Evolutionary conservation across 495 filamentous ascomycete genomes (phyloP), one percentile per base, ranked within the genome.

Genomic region (Elaphomyces granulatus): DNA sequence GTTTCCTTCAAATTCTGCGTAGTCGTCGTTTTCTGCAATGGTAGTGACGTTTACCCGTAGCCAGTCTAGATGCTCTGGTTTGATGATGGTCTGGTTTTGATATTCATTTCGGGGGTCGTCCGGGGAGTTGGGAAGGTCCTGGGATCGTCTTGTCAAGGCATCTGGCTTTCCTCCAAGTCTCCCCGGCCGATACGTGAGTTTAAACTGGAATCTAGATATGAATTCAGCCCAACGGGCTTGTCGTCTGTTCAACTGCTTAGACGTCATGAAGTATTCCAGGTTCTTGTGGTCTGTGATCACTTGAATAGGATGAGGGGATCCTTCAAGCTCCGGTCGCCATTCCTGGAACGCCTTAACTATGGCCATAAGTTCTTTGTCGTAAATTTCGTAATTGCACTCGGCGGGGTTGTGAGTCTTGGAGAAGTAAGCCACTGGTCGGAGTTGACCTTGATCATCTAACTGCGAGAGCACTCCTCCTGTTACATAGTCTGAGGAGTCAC

Each of bases 331-430:
- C 7, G 36, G 38, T 37, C 55, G 38, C 51, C 45, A 64, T 21
- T 48, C 17, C 16, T 59, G 32, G n/a, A 62, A 52, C 19, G 37
- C 38, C 36, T 30, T 26, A 2, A 59, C 53, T 12, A 55, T 53
- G 3, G 40, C 46, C 8, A 61, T 23, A 2, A 59, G 23, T 37
- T 53, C 50, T 31, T 57, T 52, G 30, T 62, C 36, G 15, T 59
- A 38, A n/a, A 60, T 57, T n/a, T 52, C 18, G 33, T 62, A 63
- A 28, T 63, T 61, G 0, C 23, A 14, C 37, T 65, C 52, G 0
- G 49, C 52, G 1, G 44, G 36, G 7, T 18, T 44, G 8, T 53
- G 37, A 15, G 44, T 56, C 20, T 44, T 50, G 0, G 48, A 61
- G 33, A 34, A 51, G 37, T 44, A 62, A 8, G 43, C 43, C 4